Conservation (phyloP, 2,329 filamentous ascomycete genomes). For the Talaromyces islandicus region DNA sequence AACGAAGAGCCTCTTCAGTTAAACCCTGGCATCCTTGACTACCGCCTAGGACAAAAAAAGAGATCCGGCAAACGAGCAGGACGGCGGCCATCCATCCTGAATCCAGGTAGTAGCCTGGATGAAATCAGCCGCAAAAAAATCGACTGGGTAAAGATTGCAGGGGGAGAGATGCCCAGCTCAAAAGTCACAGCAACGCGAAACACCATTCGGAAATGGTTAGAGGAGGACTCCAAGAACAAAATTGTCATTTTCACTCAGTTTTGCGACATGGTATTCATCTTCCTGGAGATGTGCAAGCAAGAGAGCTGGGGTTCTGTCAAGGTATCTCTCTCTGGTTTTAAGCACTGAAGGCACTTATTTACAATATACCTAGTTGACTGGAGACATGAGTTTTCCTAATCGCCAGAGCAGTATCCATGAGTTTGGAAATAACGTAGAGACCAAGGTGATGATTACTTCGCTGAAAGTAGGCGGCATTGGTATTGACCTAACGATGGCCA, state of each 20-base stretch:
- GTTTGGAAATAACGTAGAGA: constrained; percentile 38
- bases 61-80: neutral
- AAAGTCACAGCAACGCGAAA: constrained; percentile 33
- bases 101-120: constrained; percentile 25
- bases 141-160: constrained; percentile 22
- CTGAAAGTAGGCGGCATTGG: constrained; percentile 53
- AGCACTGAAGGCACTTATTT: neutral
- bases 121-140: constrained; percentile 44
- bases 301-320: constrained; percentile 38
- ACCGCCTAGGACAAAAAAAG: neutral
- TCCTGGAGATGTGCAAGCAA: constrained; percentile 44
- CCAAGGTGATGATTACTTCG: constrained; percentile 49
- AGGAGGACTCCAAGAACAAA: constrained; percentile 45
- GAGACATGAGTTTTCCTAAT: constrained; percentile 39
- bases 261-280: constrained; percentile 46
- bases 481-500: constrained; percentile 57
- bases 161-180: constrained; percentile 27
- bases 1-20: constrained; percentile 16
- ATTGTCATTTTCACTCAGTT: constrained; percentile 59
- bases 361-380: constrained; percentile 18
- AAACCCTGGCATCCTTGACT: neutral
- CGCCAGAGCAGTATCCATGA: constrained; percentile 42
- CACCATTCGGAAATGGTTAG: constrained; percentile 34
- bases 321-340: neutral
- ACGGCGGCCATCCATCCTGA: neutral